Evolutionary conservation across 768 basidiomycete species (phyloP).

Genomic region (Tylopilus cervinicoccineus): DNA sequence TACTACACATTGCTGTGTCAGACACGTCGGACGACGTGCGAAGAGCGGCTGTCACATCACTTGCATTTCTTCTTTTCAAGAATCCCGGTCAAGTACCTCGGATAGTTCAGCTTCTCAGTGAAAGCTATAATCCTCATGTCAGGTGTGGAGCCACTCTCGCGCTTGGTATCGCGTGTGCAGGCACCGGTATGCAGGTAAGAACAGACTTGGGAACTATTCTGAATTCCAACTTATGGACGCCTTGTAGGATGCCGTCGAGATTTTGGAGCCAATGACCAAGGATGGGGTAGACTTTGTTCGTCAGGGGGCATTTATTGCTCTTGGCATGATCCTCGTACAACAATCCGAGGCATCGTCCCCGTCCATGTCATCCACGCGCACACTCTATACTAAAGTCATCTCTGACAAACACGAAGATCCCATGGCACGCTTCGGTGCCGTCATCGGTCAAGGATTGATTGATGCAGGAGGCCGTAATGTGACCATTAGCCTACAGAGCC

Average conservation of each 20-base stretch:
- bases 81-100: slow-evolving; percentile 94
- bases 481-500: slow-evolving; percentile 89
- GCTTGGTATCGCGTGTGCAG: slow-evolving; percentile 94
- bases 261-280: slow-evolving; percentile 97
- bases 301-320: slow-evolving; percentile 92
- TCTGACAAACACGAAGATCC: slow-evolving; percentile 98
- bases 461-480: slow-evolving; percentile 97
- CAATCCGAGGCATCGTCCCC: slow-evolving; percentile 90
- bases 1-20: slow-evolving; percentile 95
- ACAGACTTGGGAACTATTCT: neutral
- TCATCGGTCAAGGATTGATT: slow-evolving; percentile 93
- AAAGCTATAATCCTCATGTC: slow-evolving; percentile 99
- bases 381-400: slow-evolving; percentile 86
- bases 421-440: slow-evolving; percentile 97
- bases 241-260: slow-evolving; percentile 85
- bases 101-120: slow-evolving; percentile 93
- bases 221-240: neutral
- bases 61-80: slow-evolving; percentile 96
- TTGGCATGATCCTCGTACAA: slow-evolving; percentile 96
- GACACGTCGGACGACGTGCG: slow-evolving; percentile 98
- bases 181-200: slow-evolving; percentile 86
- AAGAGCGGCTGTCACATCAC: slow-evolving; percentile 90
- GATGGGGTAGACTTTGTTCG: slow-evolving; percentile 98
- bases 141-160: slow-evolving; percentile 96
- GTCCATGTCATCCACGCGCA: slow-evolving; percentile 73